Conservation (phyloP, 2,329 filamentous ascomycete species). For the Zelopaecilomyces penicillatus region DNA sequence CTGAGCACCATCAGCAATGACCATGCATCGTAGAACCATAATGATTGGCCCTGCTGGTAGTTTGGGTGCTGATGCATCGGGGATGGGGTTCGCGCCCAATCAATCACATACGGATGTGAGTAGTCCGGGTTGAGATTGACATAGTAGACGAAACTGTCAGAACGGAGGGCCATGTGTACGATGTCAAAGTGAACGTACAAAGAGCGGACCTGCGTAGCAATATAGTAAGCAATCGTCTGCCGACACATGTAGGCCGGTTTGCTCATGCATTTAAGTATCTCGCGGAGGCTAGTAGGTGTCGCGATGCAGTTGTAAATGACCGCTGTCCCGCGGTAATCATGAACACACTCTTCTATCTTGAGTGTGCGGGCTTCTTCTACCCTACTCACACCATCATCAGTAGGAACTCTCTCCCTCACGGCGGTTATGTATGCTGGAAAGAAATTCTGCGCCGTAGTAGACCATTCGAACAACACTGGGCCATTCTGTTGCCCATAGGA, state of each 20-base stretch:
- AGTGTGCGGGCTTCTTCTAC: not conserved
- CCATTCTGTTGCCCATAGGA: not conserved
- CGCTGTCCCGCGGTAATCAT: not conserved
- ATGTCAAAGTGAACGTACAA: not conserved
- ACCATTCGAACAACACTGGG: not conserved
- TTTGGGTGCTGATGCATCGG: not conserved
- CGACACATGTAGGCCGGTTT: not conserved
- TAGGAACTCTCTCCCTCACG: not conserved
- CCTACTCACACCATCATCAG: not conserved
- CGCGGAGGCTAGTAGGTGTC: not conserved
- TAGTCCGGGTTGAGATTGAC: not conserved
- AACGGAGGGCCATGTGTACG: not conserved
- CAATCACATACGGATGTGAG: not conserved
- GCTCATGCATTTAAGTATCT: not conserved
- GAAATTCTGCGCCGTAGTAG: not conserved
- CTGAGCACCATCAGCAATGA: not conserved
- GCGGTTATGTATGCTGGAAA: not conserved
- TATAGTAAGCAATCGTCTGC: not conserved
- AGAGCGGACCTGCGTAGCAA: not conserved
- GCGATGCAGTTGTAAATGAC: not conserved
- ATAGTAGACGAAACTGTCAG: not conserved
- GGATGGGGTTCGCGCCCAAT: not conserved
- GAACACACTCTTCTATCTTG: not conserved
- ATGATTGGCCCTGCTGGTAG: not conserved
- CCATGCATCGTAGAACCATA: not conserved